phyloP scores from a whole-genome alignment of 495 filamentous ascomycete species.

The Evansstolkia leycettana region DNA sequence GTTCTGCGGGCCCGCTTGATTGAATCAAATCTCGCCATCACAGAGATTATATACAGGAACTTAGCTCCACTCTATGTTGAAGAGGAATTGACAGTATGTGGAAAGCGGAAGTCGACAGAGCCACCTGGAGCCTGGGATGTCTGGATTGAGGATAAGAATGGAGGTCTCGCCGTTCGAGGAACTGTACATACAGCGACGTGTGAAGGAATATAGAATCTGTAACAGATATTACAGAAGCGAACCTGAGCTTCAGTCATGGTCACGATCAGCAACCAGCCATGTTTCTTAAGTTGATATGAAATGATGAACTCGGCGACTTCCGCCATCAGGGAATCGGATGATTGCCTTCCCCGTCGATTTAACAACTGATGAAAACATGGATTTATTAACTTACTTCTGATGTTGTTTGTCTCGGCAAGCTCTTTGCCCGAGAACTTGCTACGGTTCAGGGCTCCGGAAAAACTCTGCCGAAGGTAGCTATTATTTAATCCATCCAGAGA shows the following conservation, averaged over 20 bases:
- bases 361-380: no score
- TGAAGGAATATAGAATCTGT: no score
- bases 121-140: slow-evolving; percentile 36
- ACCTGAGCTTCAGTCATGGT: no score
- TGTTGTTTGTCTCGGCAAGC: no score
- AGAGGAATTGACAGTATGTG: slow-evolving; percentile 50
- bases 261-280: no score
- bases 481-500: slow-evolving; percentile 10
- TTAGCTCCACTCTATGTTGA: slow-evolving; percentile 68
- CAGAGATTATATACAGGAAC: slow-evolving; percentile 63
- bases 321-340: no score
- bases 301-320: no score
- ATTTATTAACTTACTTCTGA: no score
- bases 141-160: slow-evolving; percentile 53
- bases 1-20: slow-evolving; percentile 41
- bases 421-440: no score
- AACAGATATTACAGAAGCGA: no score
- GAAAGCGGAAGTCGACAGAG: slow-evolving; percentile 20
- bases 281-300: no score
- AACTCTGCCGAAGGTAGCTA: slow-evolving; percentile 3
- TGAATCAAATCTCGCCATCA: slow-evolving; percentile 18
- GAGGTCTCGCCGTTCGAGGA: slow-evolving; percentile 51
- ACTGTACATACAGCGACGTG: slow-evolving; percentile 23
- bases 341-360: no score
- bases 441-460: slow-evolving; percentile 5